Evolutionary conservation across 75 land plant species (phyloP), one percentile per base, ranked within the genome.

Genomic region (Picea glauca): DNA sequence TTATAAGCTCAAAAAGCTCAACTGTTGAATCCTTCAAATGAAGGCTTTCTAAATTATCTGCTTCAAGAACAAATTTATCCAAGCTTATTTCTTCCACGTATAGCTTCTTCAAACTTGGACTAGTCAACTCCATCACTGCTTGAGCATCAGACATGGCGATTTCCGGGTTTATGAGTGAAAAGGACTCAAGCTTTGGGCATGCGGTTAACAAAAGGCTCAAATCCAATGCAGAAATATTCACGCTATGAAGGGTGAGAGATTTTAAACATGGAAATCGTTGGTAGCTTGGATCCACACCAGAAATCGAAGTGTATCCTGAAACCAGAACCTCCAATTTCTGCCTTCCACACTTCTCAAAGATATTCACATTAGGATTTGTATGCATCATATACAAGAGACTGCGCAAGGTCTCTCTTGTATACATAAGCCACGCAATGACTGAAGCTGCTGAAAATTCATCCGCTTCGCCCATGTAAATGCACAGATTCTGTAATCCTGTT

Each of bases 401-500:
- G 4, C 85, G 85, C 77, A 93, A 82, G n/a, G 87, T 84, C 38
- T 91, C 93, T 60, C 91, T 83, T 9, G 96, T 93, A 61, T 91
- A 88, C 90, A 93, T 87, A 38, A 93, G 92, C 96, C 96, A 93
- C 7, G 96, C 96, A 78, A 89, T 88, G 58, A 93, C 96, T 1
- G 92, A 88, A 11, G 94, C 88, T 31, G 92, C 96, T 4, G 96
- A 91, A 84, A 93, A 93, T 85, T 92, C 87, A 75, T 85, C 88
- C 3, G 40, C 60, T 35, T 85, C 86, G 23, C 89, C 94, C 83
- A 93, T 88, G 56, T 81, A 67, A 60, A 94, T 92, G 1, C 88
- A 84, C 12, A 94, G 85, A 66, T 82, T 75, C 58, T 88, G 89
- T 21, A 94, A 60, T 58, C 91, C 90, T 8, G 78, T 85, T 15